Evolutionary conservation across 1,139 yeast species (phyloP).

Genomic region (Barnettozyma hawaiiensis): DNA sequence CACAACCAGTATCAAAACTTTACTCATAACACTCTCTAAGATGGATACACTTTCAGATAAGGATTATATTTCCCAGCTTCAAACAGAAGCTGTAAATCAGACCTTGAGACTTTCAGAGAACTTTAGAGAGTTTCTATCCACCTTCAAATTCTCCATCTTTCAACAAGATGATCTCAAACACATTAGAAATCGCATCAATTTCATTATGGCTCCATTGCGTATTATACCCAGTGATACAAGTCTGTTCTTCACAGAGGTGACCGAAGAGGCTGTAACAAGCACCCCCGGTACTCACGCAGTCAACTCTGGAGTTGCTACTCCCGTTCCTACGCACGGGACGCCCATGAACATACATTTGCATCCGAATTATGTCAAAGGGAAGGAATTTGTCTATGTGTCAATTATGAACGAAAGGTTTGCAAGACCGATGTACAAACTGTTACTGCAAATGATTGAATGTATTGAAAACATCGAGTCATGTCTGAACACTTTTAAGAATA

Average conservation of each 20-base stretch:
- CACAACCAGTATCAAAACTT: conserved; percentile 21
- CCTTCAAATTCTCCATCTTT: conserved; percentile 34
- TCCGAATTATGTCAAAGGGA: conserved; percentile 4
- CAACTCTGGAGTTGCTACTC: conserved; percentile 19
- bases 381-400: conserved; percentile 21
- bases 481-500: conserved; percentile 11
- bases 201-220: conserved; percentile 35
- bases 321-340: conserved; percentile 19
- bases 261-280: conserved; percentile 2
- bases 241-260: conserved; percentile 13
- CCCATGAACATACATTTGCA: conserved; percentile 8
- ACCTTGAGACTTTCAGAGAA: conserved; percentile 35
- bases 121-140: conserved; percentile 40
- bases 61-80: conserved; percentile 19
- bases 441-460: conserved; percentile 29
- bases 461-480: conserved; percentile 25
- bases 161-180: conserved; percentile 30
- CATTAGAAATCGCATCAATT: conserved; percentile 38
- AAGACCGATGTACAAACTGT: conserved; percentile 25
- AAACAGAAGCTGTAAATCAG: conserved; percentile 29
- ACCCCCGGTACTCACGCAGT: conserved; percentile 2
- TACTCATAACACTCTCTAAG: conserved; percentile 22
- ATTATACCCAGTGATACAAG: conserved; percentile 34
- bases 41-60: conserved; percentile 19
- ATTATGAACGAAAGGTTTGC: conserved; percentile 31